Evolutionary conservation across 2,329 filamentous ascomycete species (phyloP).

Genomic region (Didymella glomerata): DNA sequence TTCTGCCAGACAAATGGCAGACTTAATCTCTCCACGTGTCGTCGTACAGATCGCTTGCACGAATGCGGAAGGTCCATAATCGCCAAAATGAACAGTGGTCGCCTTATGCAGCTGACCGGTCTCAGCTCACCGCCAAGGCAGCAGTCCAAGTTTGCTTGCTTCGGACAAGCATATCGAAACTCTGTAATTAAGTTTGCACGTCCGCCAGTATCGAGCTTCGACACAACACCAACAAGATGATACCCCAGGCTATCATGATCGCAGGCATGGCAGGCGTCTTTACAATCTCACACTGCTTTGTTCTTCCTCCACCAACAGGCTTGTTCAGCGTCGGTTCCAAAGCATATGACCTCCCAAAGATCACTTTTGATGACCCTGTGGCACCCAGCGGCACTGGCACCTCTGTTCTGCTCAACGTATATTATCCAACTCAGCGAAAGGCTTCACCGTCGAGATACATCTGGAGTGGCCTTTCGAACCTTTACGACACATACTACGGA

Average conservation of each 20-base stretch:
- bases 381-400: conserved; percentile 22
- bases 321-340: conserved; percentile 25
- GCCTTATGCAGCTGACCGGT: conserved; percentile 1
- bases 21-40: no score
- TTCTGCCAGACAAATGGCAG: no score
- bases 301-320: conserved; percentile 29
- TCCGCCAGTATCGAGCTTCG: background rate
- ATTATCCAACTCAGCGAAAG: conserved; percentile 23
- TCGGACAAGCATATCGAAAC: background rate
- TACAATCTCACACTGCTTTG: conserved; percentile 2
- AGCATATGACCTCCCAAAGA: conserved; percentile 22
- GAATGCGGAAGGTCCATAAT: background rate
- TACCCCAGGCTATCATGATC: conserved; percentile 26
- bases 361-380: conserved; percentile 24
- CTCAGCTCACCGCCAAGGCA: background rate
- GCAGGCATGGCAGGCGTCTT: background rate
- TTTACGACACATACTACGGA: conserved; percentile 3
- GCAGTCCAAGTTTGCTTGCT: background rate
- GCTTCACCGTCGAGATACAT: conserved; percentile 15
- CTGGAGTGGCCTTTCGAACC: background rate
- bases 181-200: background rate
- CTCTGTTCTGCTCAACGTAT: conserved; percentile 26
- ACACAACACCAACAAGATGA: background rate
- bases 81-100: background rate
- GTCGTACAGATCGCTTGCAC: no score